These are phyloP conservation scores for Naganishia randhawae DNA, from an alignment of 768 basidiomycete species.

Conservation along the genomic window DNA sequence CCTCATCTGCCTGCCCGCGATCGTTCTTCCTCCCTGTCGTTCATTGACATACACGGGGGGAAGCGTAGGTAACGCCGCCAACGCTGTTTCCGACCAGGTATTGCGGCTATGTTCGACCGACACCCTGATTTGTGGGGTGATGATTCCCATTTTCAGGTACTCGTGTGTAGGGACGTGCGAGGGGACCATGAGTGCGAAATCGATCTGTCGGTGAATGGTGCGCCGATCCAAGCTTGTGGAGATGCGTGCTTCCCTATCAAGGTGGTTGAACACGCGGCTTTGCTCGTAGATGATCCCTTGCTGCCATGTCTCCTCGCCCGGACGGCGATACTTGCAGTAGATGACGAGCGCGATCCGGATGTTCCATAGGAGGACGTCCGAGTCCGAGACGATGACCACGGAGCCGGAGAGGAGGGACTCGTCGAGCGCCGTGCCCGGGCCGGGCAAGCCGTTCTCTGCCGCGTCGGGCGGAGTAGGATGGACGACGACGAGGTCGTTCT, in stretches of 20 bases:
- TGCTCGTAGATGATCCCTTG: conserved; percentile 2
- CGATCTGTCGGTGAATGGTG: neutral
- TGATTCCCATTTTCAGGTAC: neutral
- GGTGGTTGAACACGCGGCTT: neutral
- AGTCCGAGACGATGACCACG: neutral
- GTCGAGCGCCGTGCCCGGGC: neutral
- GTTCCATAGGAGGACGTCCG: neutral
- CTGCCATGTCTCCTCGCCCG: neutral
- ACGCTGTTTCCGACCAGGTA: neutral
- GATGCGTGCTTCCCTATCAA: neutral
- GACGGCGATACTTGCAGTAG: neutral
- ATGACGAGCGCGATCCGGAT: neutral
- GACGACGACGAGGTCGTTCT: conserved; percentile 6
- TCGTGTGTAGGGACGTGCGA: neutral
- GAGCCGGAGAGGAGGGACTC: neutral
- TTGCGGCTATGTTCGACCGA: neutral
- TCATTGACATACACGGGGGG: neutral
- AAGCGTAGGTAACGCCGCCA: neutral
- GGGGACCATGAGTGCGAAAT: neutral
- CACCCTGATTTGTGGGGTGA: neutral
- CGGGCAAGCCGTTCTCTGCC: neutral
- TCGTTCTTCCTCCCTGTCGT: neutral
- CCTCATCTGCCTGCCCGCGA: neutral
- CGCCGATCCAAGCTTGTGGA: neutral
- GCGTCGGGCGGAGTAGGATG: neutral